Evolutionary conservation across 306 rosid species (phyloP), one percentile per base, ranked within the genome.

Genomic region (Psophocarpus tetragonolobus): DNA sequence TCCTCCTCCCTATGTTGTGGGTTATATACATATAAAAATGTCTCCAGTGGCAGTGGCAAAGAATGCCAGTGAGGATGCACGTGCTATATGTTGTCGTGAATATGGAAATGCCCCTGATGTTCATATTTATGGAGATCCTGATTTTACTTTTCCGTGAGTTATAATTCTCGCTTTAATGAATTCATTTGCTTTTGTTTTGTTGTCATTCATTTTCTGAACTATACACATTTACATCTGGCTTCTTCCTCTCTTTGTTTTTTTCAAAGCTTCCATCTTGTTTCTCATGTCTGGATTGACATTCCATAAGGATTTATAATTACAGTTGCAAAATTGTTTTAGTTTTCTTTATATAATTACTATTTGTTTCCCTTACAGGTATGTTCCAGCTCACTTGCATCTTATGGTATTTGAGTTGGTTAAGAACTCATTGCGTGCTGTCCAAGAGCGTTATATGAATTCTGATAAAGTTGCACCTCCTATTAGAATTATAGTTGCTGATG

Each of bases 351-450:
- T 48, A 62, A 39, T 61, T 42, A 27, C 26, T 35, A 26, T 66
- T 14, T 84, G 36, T 69, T 48, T 75, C 30, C 15, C 3, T 38
- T 5, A 78, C 87, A 95, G 99, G 62, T 95, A 95, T 62, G 99
- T 95, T 83, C 94, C 97, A 1, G 84, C 96, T 27, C 99, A 95
- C 86, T 87, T 95, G 84, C 99, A 92, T 85, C 92, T 93, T 41
- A 95, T 95, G 99, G 96, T 95, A 44, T 95, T 95, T 66, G 99
- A 95, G 94, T 75, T 95, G 87, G 97, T 92, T 29, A 95, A 95
- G 83, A 95, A 95, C 88, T 95, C 99, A 1, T 74, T 95, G 77
- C 97, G 99, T 67, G 99, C 98, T 18, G 99, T 92, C 58, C 91
- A 95, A 88, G 99, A 95, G 87, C 84, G 85, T 48, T 90, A 8